Evolutionary conservation across 2,329 filamentous ascomycete genomes (phyloP).

Genomic region (Pseudohalonectria lignicola): DNA sequence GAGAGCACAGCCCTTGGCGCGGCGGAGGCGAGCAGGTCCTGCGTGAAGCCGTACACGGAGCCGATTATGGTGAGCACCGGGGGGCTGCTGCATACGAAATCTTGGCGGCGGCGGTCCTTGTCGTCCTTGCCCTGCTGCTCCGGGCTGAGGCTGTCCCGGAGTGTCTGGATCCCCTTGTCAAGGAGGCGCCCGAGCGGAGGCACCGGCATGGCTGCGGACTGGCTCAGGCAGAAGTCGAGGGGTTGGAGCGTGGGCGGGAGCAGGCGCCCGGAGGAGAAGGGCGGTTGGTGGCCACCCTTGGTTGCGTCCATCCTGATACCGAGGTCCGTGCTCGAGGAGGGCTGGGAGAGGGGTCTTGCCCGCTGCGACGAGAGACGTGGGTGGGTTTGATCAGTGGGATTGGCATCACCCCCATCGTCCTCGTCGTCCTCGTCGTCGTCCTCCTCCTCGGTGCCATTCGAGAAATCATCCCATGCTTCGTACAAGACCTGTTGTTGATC

Average conservation of each 20-base stretch:
- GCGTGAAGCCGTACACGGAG: slow-evolving; percentile 27
- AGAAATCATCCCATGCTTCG: too few relatives aligned
- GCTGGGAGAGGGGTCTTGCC: slow-evolving; percentile 8
- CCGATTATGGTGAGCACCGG: slow-evolving; percentile 26
- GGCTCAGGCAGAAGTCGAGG: slow-evolving; percentile 27
- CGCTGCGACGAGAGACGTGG: too few relatives aligned
- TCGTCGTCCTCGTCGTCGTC: slow-evolving; percentile 9
- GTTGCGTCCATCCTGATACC: slow-evolving; percentile 24
- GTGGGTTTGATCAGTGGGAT: not conserved
- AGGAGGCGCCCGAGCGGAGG: slow-evolving; percentile 17
- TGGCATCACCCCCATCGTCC: slow-evolving; percentile 9
- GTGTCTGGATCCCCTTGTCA: slow-evolving; percentile 3
- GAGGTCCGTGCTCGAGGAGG: slow-evolving; percentile 20
- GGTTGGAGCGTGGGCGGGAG: slow-evolving; percentile 10
- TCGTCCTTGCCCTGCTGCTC: not conserved
- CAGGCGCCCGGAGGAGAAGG: not conserved
- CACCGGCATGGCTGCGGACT: slow-evolving; percentile 23
- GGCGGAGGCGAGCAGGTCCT: slow-evolving; percentile 13
- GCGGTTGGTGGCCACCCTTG: not conserved
- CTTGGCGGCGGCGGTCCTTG: too few relatives aligned
- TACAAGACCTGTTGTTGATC: slow-evolving; percentile 24
- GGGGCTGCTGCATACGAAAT: slow-evolving; percentile 1
- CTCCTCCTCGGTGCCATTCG: too few relatives aligned
- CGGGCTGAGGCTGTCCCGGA: slow-evolving; percentile 7
- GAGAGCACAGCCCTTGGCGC: slow-evolving; percentile 19